These are phyloP conservation scores for Ceratobasidium theobromae DNA, from an alignment of 1,284 basidiomycete species.

Conservation along the genomic window DNA sequence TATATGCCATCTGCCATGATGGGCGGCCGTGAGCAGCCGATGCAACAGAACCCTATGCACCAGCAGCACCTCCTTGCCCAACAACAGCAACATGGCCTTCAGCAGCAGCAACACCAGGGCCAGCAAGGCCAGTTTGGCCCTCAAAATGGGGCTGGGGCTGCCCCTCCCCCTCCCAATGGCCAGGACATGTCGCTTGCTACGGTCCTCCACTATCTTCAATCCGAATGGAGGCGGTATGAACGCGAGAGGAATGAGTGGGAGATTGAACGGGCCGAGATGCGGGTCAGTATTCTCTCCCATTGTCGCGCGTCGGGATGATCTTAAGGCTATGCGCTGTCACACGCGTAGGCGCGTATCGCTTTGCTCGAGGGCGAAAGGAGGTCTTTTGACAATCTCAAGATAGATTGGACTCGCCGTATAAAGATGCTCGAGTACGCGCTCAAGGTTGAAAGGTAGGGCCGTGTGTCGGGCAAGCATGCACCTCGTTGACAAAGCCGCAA, in stretches of 20 bases:
- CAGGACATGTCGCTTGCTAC: conserved; percentile 91
- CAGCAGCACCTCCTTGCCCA: conserved; percentile 39
- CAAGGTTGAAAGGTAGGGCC: conserved; percentile 82
- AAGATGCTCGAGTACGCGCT: conserved; percentile 99
- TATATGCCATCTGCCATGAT: conserved; percentile 29
- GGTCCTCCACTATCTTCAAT: conserved; percentile 96
- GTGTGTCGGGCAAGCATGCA: background rate
- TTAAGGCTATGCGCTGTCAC: conserved; percentile 39
- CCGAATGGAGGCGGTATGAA: conserved; percentile 96
- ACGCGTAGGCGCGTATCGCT: conserved; percentile 89
- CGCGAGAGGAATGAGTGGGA: conserved; percentile 99
- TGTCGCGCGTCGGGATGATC: conserved; percentile 39
- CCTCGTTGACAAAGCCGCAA: conserved; percentile 29
- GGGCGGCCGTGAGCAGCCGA: conserved; percentile 10
- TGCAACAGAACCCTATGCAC: conserved; percentile 22
- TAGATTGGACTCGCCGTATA: conserved; percentile 92
- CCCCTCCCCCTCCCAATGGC: conserved; percentile 64
- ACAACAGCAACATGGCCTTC: conserved; percentile 47
- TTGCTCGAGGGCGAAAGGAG: conserved; percentile 94
- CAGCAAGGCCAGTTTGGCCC: conserved; percentile 60
- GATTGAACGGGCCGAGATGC: conserved; percentile 98
- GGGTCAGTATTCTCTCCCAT: conserved; percentile 61
- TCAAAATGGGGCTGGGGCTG: conserved; percentile 50
- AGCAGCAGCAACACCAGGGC: conserved; percentile 54
- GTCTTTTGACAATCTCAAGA: conserved; percentile 95